Conservation (phyloP, 371 early-diverging fungal species). For the Syncephalastrum racemosum region DNA sequence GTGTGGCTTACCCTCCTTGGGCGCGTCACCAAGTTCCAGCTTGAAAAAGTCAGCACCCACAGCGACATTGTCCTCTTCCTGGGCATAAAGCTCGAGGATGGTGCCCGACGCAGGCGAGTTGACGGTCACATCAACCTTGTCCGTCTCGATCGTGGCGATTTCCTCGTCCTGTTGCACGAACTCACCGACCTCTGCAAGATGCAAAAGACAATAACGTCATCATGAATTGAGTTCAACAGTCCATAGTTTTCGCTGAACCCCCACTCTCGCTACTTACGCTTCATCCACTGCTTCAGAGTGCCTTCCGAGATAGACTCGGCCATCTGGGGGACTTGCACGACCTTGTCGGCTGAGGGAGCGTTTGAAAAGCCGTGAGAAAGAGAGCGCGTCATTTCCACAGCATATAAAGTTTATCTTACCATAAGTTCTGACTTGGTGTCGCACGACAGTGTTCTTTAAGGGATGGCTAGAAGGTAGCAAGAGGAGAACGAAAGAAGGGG, state of each 20-base stretch:
- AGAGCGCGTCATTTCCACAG: not conserved
- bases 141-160: constrained; percentile 96
- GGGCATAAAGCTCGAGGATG: constrained; percentile 80
- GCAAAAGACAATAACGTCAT: constrained; percentile 3
- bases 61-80: constrained; percentile 90
- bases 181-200: constrained; percentile 85
- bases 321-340: constrained; percentile 93
- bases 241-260: too few relatives aligned
- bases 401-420: constrained; percentile 21
- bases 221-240: too few relatives aligned
- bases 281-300: constrained; percentile 92
- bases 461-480: constrained; percentile 9
- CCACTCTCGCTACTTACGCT: constrained; percentile 63
- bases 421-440: constrained; percentile 43
- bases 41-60: constrained; percentile 94
- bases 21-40: constrained; percentile 78
- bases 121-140: constrained; percentile 96
- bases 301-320: constrained; percentile 98
- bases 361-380: not conserved
- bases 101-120: constrained; percentile 92
- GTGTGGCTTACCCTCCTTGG: constrained; percentile 53
- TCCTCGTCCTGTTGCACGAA: constrained; percentile 93
- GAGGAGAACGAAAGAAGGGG: not conserved
- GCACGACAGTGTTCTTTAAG: constrained; percentile 14
- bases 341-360: constrained; percentile 59